Percentiles rank a stretch among this genome's conserved stretches.
phyloP scores from a whole-genome alignment of 2,329 filamentous ascomycete species.

The Hirsutella thompsonii region DNA sequence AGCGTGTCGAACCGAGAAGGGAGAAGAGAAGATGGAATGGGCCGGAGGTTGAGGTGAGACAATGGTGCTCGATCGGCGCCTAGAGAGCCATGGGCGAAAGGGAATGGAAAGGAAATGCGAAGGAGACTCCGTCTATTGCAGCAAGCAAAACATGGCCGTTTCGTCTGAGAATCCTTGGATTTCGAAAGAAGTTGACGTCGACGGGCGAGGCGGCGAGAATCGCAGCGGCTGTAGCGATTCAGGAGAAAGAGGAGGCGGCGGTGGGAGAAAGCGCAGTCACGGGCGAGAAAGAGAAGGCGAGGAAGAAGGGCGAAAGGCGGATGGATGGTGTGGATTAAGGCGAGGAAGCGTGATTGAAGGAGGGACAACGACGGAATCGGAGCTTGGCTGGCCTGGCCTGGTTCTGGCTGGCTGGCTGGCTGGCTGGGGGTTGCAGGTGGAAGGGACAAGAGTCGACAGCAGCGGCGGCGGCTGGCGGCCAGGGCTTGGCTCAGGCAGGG shows the following conservation, averaged over 20 bases:
- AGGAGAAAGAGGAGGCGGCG: background rate
- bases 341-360: background rate
- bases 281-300: background rate
- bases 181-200: background rate
- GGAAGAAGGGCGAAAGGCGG: background rate
- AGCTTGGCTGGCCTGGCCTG: background rate
- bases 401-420: too few relatives aligned
- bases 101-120: conserved; percentile 1
- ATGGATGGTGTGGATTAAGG: background rate
- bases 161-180: background rate
- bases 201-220: background rate
- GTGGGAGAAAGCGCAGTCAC: background rate
- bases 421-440: too few relatives aligned
- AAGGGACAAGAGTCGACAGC: background rate
- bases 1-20: conserved; percentile 6
- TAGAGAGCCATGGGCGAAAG: conserved; percentile 7
- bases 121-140: conserved; percentile 2
- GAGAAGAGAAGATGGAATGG: conserved; percentile 12
- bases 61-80: conserved; percentile 6
- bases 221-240: background rate
- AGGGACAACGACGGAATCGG: background rate
- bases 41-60: conserved; percentile 10
- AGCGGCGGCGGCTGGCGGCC: background rate
- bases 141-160: conserved; percentile 2
- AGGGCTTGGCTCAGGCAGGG: background rate